Evolutionary conservation across 2,329 filamentous ascomycete genomes (phyloP).

Genomic region (Fusarium nematophilum): DNA sequence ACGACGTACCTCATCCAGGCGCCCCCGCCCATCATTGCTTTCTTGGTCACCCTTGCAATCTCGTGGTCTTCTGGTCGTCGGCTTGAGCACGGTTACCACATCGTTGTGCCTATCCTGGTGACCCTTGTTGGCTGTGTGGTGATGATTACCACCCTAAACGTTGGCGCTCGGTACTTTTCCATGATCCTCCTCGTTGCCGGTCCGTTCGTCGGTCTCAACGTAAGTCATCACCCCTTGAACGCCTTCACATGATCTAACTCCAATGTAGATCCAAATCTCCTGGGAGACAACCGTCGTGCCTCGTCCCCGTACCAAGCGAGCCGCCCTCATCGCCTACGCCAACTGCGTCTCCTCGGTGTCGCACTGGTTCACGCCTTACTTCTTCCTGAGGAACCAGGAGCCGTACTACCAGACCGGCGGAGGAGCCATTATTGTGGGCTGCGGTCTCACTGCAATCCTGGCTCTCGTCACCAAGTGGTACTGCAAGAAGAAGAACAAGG

Average conservation of each 20-base stretch:
- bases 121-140: constrained; percentile 54
- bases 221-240: constrained; percentile 14
- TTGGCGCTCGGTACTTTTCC: constrained; percentile 55
- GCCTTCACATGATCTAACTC: background rate
- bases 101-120: constrained; percentile 52
- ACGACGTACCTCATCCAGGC: constrained; percentile 55
- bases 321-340: constrained; percentile 55
- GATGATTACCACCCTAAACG: constrained; percentile 54
- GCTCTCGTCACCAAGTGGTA: constrained; percentile 39
- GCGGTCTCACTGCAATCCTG: constrained; percentile 34
- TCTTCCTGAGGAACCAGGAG: constrained; percentile 47
- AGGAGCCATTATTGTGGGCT: constrained; percentile 43
- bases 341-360: constrained; percentile 54
- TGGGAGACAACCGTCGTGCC: constrained; percentile 57
- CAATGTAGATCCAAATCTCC: constrained; percentile 45
- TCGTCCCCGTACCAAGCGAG: constrained; percentile 53
- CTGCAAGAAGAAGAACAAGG: constrained; percentile 40
- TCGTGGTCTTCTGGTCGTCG: constrained; percentile 54
- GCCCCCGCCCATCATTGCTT: constrained; percentile 55
- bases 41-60: constrained; percentile 50
- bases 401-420: constrained; percentile 47
- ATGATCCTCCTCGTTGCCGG: constrained; percentile 54
- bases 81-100: constrained; percentile 55
- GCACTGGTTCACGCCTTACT: constrained; percentile 57
- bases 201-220: constrained; percentile 53